phyloP scores from a whole-genome alignment of 768 basidiomycete genomes.

The Termitomyces sp. region DNA sequence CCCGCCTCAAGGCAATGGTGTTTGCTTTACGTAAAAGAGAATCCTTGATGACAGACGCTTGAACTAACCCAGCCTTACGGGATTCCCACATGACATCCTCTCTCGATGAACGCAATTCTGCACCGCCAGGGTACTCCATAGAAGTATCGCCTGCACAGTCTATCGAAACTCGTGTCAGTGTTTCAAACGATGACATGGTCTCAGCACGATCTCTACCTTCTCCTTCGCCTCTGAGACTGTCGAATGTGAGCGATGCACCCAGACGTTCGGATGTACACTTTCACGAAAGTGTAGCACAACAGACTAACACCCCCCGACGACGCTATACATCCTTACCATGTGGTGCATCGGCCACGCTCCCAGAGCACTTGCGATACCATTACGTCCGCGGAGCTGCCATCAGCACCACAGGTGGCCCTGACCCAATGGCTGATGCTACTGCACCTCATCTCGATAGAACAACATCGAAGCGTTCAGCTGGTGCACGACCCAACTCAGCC shows the following conservation, averaged over 20 bases:
- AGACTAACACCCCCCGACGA: neutral
- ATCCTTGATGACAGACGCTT: neutral
- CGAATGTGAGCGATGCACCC: neutral
- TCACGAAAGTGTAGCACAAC: neutral
- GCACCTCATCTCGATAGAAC: neutral
- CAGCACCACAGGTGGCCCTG: constrained; percentile 1
- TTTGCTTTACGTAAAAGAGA: neutral
- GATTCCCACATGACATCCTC: neutral
- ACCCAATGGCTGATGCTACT: neutral
- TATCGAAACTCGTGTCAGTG: neutral
- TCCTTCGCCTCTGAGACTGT: neutral
- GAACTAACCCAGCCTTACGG: neutral
- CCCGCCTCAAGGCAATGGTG: too few species aligned
- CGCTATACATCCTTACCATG: constrained; percentile 6
- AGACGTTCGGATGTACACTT: neutral
- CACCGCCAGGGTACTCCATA: neutral
- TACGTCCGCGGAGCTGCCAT: constrained; percentile 8
- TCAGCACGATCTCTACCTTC: neutral
- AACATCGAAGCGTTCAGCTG: neutral
- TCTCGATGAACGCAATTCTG: neutral
- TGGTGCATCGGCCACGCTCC: neutral
- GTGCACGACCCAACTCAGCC: constrained; percentile 15
- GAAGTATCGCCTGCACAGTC: neutral
- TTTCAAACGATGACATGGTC: neutral
- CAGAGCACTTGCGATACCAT: constrained; percentile 2